Base-by-base conservation (phyloP, 2,329 filamentous ascomycete genomes). In the Endocalyx cinctus region DNA sequence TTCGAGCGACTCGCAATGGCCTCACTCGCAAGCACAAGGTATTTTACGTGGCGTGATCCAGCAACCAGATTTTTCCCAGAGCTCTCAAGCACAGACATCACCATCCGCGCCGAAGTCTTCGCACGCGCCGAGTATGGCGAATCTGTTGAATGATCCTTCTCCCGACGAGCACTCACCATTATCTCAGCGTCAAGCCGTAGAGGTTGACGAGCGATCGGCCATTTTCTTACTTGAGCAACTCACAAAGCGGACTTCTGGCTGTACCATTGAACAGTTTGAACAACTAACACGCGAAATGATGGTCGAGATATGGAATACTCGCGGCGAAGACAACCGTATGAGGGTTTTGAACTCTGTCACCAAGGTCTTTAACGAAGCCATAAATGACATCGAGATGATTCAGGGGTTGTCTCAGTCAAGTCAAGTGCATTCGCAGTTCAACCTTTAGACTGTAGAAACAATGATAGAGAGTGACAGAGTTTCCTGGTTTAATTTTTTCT, bases 241-340 rank as follows among this genome's bases (percentile, higher is more conserved):
- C 20, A 79, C 82, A 0, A 63, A 74, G 17, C 69, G 72, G 27
- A 90, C 85, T 2, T 81, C 77, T 14, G 87, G 86, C 1, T 86
- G 85, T 57, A 85, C 82, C 0, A 85, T 98, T 33, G 92, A 98
- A 63, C 90, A 98, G 59, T 67, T 98, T 14, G 90, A 97, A 67
- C 90, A 97, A 60, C 82, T 96, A 56, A 89, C 89, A 57, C 82
- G 88, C 6, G 79, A 83, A 46, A 67, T 97, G 43, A 97, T 97
- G 90, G 84, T 90, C 40, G 79, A 82, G 43, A 75, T 97, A 27
- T 98, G 92, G 92, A 72, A 72, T 40, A 75, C 74, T 39, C 75
- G 88, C 31, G 73, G 78, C 29, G 82, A 94, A 51, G 92, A 86
- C 77, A 92, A 98, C 60, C 78, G 92, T 27, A 82, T 79, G 49